phyloP scores from a whole-genome alignment of 352 stramenopile genomes.

The Peronospora tabacina region DNA sequence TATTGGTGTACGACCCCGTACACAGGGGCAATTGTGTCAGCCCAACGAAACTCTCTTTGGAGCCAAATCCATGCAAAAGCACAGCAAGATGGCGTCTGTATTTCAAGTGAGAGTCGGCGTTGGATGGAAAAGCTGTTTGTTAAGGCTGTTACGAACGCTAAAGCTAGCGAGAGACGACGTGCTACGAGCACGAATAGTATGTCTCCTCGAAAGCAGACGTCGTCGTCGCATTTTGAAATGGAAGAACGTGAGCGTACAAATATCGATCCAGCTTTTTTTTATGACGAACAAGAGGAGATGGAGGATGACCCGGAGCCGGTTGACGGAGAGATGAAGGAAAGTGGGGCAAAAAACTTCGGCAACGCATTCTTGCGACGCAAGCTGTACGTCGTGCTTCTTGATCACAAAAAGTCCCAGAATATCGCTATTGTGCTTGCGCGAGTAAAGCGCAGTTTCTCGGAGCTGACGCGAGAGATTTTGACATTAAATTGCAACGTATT shows the following conservation, averaged over 20 bases:
- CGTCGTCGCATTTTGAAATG: constrained; percentile 6
- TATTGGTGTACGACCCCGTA: constrained; percentile 61
- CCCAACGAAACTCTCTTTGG: constrained; percentile 46
- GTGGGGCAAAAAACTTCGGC: neutral
- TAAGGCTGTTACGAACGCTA: constrained; percentile 34
- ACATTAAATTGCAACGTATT: constrained; percentile 57
- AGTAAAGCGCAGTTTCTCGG: constrained; percentile 52
- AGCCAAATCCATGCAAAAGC: constrained; percentile 29
- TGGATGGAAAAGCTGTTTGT: constrained; percentile 73
- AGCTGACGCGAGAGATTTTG: constrained; percentile 57
- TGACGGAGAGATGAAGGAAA: constrained; percentile 1
- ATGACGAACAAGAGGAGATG: constrained; percentile 15
- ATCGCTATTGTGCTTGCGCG: constrained; percentile 72
- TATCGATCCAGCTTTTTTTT: constrained; percentile 14
- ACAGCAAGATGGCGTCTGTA: constrained; percentile 23
- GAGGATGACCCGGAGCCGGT: constrained; percentile 22
- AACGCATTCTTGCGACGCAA: constrained; percentile 36
- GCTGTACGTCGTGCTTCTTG: constrained; percentile 55
- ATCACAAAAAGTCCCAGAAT: constrained; percentile 83
- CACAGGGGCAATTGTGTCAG: constrained; percentile 22
- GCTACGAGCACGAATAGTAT: constrained; percentile 8
- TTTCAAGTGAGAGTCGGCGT: constrained; percentile 54
- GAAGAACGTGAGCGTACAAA: constrained; percentile 12
- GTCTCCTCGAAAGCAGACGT: constrained; percentile 3
- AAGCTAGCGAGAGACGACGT: constrained; percentile 16